These are phyloP conservation scores for Lupinus albus DNA, from an alignment of 306 rosid genomes.

Conservation along the genomic window DNA sequence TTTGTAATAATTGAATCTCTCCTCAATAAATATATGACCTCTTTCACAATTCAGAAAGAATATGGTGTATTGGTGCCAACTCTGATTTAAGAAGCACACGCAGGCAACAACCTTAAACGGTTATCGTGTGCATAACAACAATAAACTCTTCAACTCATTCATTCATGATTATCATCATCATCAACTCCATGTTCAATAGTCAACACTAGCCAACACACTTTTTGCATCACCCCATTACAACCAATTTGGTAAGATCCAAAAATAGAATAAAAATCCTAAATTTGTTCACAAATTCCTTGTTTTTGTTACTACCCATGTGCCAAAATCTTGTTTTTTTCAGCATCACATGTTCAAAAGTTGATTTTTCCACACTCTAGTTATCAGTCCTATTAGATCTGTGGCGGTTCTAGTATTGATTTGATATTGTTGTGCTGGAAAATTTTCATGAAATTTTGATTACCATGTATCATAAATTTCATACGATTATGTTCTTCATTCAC, in stretches of 20 bases:
- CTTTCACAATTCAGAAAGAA: too few species aligned
- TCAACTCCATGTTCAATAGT: background rate
- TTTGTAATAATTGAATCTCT: too few species aligned
- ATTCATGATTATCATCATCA: constrained; percentile 1
- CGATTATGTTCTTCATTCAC: constrained; percentile 17
- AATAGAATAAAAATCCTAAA: background rate
- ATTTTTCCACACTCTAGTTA: constrained; percentile 21
- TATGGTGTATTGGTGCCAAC: background rate
- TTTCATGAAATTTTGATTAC: constrained; percentile 1
- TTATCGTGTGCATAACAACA: background rate
- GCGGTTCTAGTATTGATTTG: constrained; percentile 3
- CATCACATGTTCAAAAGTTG: constrained; percentile 36
- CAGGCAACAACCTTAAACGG: background rate
- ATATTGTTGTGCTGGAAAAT: background rate
- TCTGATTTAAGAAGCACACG: background rate
- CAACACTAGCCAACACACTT: background rate
- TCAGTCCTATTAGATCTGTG: constrained; percentile 44
- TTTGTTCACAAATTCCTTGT: constrained; percentile 15
- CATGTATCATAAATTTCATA: constrained; percentile 6
- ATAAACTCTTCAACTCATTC: too few species aligned
- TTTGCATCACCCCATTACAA: background rate
- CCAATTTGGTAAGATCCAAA: constrained; percentile 13
- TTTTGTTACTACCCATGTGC: constrained; percentile 40
- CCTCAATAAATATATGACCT: too few species aligned
- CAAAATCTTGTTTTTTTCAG: constrained; percentile 3